phyloP scores from a whole-genome alignment of 345 rosid species.

The Lepidium didymum region DNA sequence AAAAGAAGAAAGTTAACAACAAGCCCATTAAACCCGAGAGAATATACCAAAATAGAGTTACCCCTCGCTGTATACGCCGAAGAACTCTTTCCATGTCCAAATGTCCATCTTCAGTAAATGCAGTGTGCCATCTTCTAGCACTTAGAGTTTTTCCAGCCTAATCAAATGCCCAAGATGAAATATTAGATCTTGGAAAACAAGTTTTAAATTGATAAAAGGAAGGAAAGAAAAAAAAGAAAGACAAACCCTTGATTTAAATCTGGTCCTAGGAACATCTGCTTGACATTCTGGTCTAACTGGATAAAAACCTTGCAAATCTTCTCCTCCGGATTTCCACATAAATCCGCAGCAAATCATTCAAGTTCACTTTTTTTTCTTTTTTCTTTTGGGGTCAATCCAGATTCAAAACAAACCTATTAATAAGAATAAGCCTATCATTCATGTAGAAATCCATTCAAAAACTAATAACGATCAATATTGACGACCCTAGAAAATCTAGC shows the following conservation, averaged over 20 bases:
- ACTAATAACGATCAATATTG: neutral
- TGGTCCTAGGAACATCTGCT: slow-evolving; percentile 58
- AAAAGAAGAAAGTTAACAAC: slow-evolving; percentile 20
- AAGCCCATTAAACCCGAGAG: neutral
- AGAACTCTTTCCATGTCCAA: slow-evolving; percentile 82
- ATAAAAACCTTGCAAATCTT: slow-evolving; percentile 61
- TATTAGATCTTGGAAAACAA: neutral
- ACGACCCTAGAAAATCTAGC: neutral
- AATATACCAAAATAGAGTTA: slow-evolving; percentile 12
- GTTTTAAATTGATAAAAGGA: neutral
- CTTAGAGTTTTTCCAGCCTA: slow-evolving; percentile 91
- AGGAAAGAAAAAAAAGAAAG: neutral
- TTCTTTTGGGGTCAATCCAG: neutral
- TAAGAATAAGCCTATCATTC: neutral
- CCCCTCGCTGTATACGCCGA: slow-evolving; percentile 84
- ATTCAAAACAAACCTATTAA: neutral
- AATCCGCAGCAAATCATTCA: slow-evolving; percentile 36
- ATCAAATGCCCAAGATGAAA: neutral
- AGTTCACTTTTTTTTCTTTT: neutral
- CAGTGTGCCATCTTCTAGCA: slow-evolving; percentile 80
- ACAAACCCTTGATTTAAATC: slow-evolving; percentile 65
- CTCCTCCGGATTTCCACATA: slow-evolving; percentile 44
- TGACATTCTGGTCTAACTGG: slow-evolving; percentile 66
- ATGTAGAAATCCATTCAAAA: neutral
- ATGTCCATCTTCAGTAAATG: slow-evolving; percentile 71